Evolutionary conservation across 805 yeast genomes (phyloP), one percentile per base, ranked within the genome.

Genomic region (Brettanomyces bruxellensis): DNA sequence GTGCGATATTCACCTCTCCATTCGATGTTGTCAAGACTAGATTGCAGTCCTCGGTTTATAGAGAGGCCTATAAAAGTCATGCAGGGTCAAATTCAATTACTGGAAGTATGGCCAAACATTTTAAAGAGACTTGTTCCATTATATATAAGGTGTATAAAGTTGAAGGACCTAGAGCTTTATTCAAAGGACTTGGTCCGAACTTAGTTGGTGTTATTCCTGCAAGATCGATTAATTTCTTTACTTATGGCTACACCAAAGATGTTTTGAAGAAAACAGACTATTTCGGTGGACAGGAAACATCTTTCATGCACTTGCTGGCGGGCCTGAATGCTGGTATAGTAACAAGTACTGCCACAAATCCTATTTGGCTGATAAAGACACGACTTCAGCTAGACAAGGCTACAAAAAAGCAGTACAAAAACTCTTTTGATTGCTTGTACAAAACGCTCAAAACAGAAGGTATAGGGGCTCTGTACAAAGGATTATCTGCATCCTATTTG

Each of bases 171-270:
- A 70, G 85, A 39, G 91, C 98, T 4, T 69, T 93, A 41, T 93
- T 93, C 66, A 86, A 86, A 66, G 99, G 99, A 11, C 69, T 93
- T 44, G 99, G 99, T 0, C 99, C 99, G 8, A 93, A 91, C 57
- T 71, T 93, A 55, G 95, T 91, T 14, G 99, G 99, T 45, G 98
- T 93, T 13, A 91, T 93, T 38, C 99, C 99, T 0, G 98, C 99
- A 1, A 75, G 99, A 62, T 85, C 96, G 28, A 95, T 93, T 52
- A 93, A 93, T 65, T 93, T 93, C 63, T 90, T 90, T 71, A 88
- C 97, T 0, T 93, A 93, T 62, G 96, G 97, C n/a, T 72, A 86
- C n/a, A 79, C 95, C 4, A 93, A 93, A 58, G 91, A 86, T 24
- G 44, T 84, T 13, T 64, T 89, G n/a, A 73, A 87, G 6, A 67